Percentiles rank a stretch among this genome's conserved stretches.
phyloP scores from a whole-genome alignment of 495 filamentous ascomycete genomes.

The Neohortaea acidophila region DNA sequence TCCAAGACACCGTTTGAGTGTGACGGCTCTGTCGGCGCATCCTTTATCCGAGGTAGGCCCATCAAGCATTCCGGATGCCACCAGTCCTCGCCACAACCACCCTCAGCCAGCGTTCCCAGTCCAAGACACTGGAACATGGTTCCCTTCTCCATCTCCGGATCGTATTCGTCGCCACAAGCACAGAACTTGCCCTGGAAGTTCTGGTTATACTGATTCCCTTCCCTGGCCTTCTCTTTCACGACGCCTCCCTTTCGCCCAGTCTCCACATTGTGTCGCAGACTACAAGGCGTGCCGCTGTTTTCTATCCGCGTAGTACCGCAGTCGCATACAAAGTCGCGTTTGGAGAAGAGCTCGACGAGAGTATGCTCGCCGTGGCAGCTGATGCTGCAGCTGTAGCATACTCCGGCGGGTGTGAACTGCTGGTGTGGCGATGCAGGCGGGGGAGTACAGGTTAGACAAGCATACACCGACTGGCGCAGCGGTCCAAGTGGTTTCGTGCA shows the following conservation, averaged over 20 bases:
- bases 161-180: constrained; percentile 73
- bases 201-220: constrained; percentile 78
- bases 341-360: constrained; percentile 89
- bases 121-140: constrained; percentile 99
- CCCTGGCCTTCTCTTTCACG: constrained; percentile 53
- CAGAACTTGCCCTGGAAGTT: constrained; percentile 92
- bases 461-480: constrained; percentile 72
- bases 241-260: constrained; percentile 62
- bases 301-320: constrained; percentile 80
- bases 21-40: constrained; percentile 24
- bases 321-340: constrained; percentile 90
- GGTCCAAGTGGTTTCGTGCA: constrained; percentile 81
- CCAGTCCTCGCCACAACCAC: constrained; percentile 97
- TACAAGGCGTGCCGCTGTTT: constrained; percentile 47
- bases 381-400: constrained; percentile 95
- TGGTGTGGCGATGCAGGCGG: constrained; percentile 45
- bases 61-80: constrained; percentile 93
- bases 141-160: constrained; percentile 71
- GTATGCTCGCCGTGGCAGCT: constrained; percentile 91
- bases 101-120: constrained; percentile 59
- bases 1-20: constrained; percentile 8
- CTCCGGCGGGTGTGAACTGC: constrained; percentile 58
- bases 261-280: constrained; percentile 54
- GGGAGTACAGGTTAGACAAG: constrained; percentile 86
- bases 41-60: constrained; percentile 48